These are phyloP conservation scores for Trichoderma simmonsii DNA, from an alignment of 2,329 filamentous ascomycete genomes.

Conservation along the genomic window DNA sequence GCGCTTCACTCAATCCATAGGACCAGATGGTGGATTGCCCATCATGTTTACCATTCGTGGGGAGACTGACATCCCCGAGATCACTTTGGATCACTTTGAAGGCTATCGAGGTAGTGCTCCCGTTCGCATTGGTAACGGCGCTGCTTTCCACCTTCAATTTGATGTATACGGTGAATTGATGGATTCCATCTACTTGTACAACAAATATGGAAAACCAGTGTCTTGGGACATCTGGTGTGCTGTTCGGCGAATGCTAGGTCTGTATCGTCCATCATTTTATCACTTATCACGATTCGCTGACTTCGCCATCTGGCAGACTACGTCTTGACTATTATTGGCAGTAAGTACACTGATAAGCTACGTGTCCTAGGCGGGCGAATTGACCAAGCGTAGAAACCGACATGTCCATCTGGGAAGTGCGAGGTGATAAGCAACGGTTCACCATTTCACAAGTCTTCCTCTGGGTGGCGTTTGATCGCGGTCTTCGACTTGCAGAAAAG, in stretches of 20 bases:
- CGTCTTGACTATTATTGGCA: slow-evolving; percentile 62
- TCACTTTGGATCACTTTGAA: slow-evolving; percentile 65
- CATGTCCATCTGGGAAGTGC: slow-evolving; percentile 83
- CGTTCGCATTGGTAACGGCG: slow-evolving; percentile 74
- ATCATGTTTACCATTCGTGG: slow-evolving; percentile 82
- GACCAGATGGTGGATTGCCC: slow-evolving; percentile 60
- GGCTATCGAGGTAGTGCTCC: slow-evolving; percentile 69
- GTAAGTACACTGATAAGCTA: slow-evolving; percentile 32
- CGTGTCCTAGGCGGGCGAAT: not conserved
- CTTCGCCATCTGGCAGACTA: slow-evolving; percentile 49
- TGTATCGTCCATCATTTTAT: slow-evolving; percentile 16
- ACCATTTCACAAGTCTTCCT: slow-evolving; percentile 81
- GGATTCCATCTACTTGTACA: slow-evolving; percentile 74
- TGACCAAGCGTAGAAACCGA: slow-evolving; percentile 53
- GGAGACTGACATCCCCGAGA: slow-evolving; percentile 69
- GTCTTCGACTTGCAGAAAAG: slow-evolving; percentile 70
- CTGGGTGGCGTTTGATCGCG: slow-evolving; percentile 77
- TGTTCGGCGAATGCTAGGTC: slow-evolving; percentile 63
- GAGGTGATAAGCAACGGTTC: slow-evolving; percentile 72
- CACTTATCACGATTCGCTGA: not conserved
- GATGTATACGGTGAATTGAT: slow-evolving; percentile 79
- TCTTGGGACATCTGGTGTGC: slow-evolving; percentile 74
- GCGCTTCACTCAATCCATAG: slow-evolving; percentile 61
- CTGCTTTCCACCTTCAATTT: slow-evolving; percentile 72
- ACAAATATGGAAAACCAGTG: slow-evolving; percentile 74